Conservation (phyloP, 2,329 filamentous ascomycete genomes). For the Alternaria sp. region DNA sequence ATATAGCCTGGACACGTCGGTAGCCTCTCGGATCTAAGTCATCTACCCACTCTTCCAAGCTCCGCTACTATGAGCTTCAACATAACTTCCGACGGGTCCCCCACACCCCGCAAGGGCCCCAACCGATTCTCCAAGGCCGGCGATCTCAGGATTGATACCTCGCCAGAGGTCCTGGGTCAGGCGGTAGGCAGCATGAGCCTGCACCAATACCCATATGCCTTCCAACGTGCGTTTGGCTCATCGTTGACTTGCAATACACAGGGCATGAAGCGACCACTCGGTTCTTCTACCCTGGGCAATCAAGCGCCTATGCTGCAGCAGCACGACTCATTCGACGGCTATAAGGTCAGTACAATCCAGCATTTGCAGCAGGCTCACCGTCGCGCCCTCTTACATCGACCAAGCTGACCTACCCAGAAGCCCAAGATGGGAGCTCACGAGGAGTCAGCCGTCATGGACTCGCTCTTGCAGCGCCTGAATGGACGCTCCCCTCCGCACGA, state of each 20-base stretch:
- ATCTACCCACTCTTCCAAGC: slow-evolving; percentile 34
- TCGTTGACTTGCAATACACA: slow-evolving; percentile 46
- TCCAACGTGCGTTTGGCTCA: slow-evolving; percentile 27
- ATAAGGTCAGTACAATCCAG: slow-evolving; percentile 37
- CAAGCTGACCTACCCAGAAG: slow-evolving; percentile 52
- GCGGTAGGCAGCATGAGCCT: slow-evolving; percentile 41
- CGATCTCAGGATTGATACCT: slow-evolving; percentile 43
- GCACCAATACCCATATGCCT: slow-evolving; percentile 25
- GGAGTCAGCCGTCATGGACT: slow-evolving; percentile 57
- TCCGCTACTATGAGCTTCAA: slow-evolving; percentile 45
- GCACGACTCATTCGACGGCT: slow-evolving; percentile 28
- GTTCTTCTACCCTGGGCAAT: slow-evolving; percentile 45
- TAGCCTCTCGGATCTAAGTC: slow-evolving; percentile 42
- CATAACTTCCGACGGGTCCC: slow-evolving; percentile 51
- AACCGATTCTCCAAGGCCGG: slow-evolving; percentile 37
- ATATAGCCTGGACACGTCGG: slow-evolving; percentile 4
- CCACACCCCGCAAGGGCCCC: slow-evolving; percentile 48
- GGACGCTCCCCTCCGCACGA: slow-evolving; percentile 54
- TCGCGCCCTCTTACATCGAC: background rate
- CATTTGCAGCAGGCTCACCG: background rate
- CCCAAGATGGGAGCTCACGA: slow-evolving; percentile 53
- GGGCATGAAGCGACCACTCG: slow-evolving; percentile 49
- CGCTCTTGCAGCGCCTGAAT: slow-evolving; percentile 74
- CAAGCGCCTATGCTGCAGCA: slow-evolving; percentile 25
- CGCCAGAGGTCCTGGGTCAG: slow-evolving; percentile 43